Conservation (phyloP, 2,329 filamentous ascomycete genomes). For the Helicocarpus griseus region DNA sequence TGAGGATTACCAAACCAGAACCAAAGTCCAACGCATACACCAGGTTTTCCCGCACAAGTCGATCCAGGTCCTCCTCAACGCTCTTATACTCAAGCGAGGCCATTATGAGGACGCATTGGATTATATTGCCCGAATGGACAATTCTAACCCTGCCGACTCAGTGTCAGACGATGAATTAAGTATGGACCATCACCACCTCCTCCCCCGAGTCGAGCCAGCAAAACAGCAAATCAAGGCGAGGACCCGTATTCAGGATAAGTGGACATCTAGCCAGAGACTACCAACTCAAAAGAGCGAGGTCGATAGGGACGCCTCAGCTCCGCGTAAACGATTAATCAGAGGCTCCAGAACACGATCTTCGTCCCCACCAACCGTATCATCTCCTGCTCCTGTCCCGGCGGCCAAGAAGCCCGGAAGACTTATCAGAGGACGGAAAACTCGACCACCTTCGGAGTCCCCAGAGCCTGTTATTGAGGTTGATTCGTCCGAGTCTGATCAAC, state of each 20-base stretch:
- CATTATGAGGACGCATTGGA: conserved; percentile 48
- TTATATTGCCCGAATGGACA: conserved; percentile 33
- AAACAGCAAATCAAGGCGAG: conserved; percentile 48
- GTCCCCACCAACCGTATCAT: conserved; percentile 16
- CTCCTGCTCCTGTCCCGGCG: conserved; percentile 15
- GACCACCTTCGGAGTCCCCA: conserved; percentile 23
- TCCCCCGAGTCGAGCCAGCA: conserved; percentile 20
- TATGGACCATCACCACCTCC: conserved; percentile 13
- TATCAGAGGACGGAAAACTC: conserved; percentile 39
- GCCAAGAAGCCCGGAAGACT: conserved; percentile 30
- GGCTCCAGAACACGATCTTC: conserved; percentile 24
- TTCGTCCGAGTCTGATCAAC: conserved; percentile 31
- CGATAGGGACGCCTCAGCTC: conserved; percentile 20
- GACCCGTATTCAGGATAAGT: conserved; percentile 51
- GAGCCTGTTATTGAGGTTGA: conserved; percentile 36
- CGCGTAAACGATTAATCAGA: conserved; percentile 30
- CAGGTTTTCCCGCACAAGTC: conserved; percentile 39
- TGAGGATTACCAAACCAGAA: conserved; percentile 38
- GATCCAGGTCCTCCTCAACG: conserved; percentile 40
- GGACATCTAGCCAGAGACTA: conserved; percentile 38
- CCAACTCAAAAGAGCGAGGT: conserved; percentile 15
- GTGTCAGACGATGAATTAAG: conserved; percentile 36
- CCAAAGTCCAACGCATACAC: conserved; percentile 45
- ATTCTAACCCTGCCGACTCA: conserved; percentile 21
- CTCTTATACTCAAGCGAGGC: conserved; percentile 41